A percentile compares a stretch with the other conserved stretches of the same genome.
Evolutionary conservation across 805 yeast species (phyloP).

Genomic region (Ogataea salicorniae): DNA sequence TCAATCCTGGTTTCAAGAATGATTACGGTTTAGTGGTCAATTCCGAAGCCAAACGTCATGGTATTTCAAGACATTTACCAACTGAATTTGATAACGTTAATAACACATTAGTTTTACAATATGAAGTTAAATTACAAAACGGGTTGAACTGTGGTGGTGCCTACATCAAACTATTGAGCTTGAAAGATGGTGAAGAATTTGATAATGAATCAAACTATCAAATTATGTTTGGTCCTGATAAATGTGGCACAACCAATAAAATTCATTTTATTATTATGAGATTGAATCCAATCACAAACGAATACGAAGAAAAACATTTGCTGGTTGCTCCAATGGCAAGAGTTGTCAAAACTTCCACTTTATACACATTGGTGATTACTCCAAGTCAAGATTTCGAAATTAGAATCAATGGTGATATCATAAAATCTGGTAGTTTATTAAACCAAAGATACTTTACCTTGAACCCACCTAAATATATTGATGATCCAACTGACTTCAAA

Average conservation of each 20-base stretch:
- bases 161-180: slow-evolving; percentile 67
- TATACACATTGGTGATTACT: slow-evolving; percentile 73
- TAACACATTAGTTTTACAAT: slow-evolving; percentile 75
- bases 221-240: slow-evolving; percentile 93
- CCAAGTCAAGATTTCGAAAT: slow-evolving; percentile 69
- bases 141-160: slow-evolving; percentile 87
- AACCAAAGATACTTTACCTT: slow-evolving; percentile 51
- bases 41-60: slow-evolving; percentile 74
- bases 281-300: slow-evolving; percentile 48
- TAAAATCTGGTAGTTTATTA: slow-evolving; percentile 62
- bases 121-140: slow-evolving; percentile 80
- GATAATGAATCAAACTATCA: slow-evolving; percentile 67
- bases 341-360: slow-evolving; percentile 48
- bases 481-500: slow-evolving; percentile 50
- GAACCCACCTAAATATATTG: slow-evolving; percentile 60
- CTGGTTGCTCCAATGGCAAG: slow-evolving; percentile 63
- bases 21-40: slow-evolving; percentile 78
- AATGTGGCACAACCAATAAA: slow-evolving; percentile 75
- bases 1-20: slow-evolving; percentile 52
- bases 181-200: slow-evolving; percentile 43
- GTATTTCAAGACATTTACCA: slow-evolving; percentile 63
- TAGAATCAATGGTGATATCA: slow-evolving; percentile 74
- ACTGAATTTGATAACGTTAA: slow-evolving; percentile 53
- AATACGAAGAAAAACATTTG: slow-evolving; percentile 65
- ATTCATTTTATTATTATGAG: slow-evolving; percentile 72